phyloP scores from a whole-genome alignment of 306 rosid species.

The Cucumis cinereus region DNA sequence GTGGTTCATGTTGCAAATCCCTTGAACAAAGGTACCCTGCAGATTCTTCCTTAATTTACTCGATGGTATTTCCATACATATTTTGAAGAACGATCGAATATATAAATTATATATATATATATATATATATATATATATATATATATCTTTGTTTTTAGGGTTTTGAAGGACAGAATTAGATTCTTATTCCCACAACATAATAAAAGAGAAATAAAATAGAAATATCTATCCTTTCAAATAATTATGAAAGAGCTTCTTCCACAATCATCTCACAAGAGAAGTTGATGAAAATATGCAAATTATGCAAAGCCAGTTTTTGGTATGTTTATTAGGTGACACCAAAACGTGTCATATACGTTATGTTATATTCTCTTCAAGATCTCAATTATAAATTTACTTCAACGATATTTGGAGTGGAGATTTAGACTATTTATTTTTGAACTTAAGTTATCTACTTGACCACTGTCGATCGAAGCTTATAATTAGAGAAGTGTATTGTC shows the following conservation, averaged over 20 bases:
- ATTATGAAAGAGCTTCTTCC: background rate
- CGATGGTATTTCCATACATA: background rate
- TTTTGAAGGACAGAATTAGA: background rate
- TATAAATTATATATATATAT: too few species aligned
- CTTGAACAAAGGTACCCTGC: background rate
- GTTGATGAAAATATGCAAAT: constrained; percentile 12
- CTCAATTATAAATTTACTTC: too few species aligned
- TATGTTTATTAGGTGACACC: constrained; percentile 40
- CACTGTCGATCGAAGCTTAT: too few species aligned
- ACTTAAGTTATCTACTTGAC: too few species aligned
- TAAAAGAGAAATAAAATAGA: too few species aligned
- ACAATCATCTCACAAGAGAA: constrained; percentile 16
- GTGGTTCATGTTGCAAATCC: constrained; percentile 2
- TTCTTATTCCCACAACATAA: background rate
- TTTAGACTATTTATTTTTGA: too few species aligned
- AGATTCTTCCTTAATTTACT: constrained; percentile 5
- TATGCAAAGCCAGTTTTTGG: constrained; percentile 29
- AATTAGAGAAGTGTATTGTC: too few species aligned
- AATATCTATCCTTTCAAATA: background rate
- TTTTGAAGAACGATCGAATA: background rate
- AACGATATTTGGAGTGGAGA: background rate
- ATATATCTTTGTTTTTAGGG: background rate
- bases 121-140: background rate
- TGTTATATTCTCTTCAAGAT: too few species aligned
- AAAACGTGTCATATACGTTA: constrained; percentile 20